Percentiles rank a stretch among this genome's conserved stretches.
These are phyloP conservation scores for Spiraea crenata DNA, from an alignment of 331 rosid genomes.

Conservation along the genomic window DNA sequence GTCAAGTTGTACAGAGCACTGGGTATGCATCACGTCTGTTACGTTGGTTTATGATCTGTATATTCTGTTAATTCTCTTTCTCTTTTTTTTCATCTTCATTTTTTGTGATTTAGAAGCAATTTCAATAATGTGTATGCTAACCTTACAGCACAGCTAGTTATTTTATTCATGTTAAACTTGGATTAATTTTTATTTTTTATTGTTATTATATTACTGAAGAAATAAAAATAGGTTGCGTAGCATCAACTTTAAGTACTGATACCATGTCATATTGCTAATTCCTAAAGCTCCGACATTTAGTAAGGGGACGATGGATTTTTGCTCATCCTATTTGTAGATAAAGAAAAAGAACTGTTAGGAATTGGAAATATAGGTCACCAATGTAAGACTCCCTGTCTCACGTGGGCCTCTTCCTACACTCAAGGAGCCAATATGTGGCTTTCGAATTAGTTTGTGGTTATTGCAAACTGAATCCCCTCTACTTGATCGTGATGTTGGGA, in stretches of 20 bases:
- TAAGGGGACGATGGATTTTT: background rate
- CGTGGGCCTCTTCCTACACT: background rate
- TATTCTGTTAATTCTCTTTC: slow-evolving; percentile 3
- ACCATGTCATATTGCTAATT: background rate
- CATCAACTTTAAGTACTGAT: background rate
- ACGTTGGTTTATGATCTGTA: background rate
- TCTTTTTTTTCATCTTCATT: background rate
- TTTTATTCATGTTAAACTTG: background rate
- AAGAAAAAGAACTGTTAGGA: background rate
- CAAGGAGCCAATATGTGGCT: too few relatives aligned
- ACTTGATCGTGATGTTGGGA: background rate
- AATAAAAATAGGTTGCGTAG: background rate
- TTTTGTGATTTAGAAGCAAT: background rate
- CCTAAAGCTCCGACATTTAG: background rate
- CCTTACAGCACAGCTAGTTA: background rate
- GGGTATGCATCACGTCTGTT: slow-evolving; percentile 54
- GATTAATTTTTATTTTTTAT: background rate
- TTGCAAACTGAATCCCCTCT: background rate
- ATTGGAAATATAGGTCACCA: background rate
- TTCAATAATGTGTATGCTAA: background rate
- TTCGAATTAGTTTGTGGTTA: background rate
- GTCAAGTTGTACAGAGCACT: slow-evolving; percentile 99
- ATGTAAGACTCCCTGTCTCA: too few relatives aligned
- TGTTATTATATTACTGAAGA: background rate
- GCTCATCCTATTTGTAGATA: background rate